Conservation (phyloP, 1,284 basidiomycete species). For the Austroboletus rostrupii region DNA sequence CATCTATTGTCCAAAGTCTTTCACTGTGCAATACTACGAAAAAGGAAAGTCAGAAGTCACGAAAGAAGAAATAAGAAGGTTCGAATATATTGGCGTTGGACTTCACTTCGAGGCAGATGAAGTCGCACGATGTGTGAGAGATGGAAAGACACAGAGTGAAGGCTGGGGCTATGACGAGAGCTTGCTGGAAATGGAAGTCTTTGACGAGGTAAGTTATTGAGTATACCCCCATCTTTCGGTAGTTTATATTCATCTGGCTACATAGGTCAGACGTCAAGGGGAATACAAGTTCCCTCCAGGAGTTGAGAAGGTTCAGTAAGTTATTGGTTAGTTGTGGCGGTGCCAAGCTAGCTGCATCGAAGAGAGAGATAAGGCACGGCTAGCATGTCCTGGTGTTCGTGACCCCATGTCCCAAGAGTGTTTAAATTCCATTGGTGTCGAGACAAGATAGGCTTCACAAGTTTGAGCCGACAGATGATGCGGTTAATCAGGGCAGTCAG, state of each 20-base stretch:
- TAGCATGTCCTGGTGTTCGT: no score
- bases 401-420: no score
- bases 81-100: constrained; percentile 58
- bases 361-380: no score
- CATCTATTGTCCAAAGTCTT: constrained; percentile 61
- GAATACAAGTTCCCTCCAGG: constrained; percentile 45
- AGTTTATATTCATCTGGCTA: neutral
- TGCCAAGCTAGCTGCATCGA: no score
- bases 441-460: no score
- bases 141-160: constrained; percentile 72
- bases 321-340: neutral
- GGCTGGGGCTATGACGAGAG: constrained; percentile 77
- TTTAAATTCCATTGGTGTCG: no score
- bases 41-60: constrained; percentile 44
- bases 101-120: constrained; percentile 82
- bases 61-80: constrained; percentile 51
- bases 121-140: constrained; percentile 74
- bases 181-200: constrained; percentile 72
- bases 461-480: no score
- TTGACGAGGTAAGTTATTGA: constrained; percentile 65
- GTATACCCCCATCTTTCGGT: neutral
- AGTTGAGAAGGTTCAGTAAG: constrained; percentile 40
- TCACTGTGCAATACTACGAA: constrained; percentile 59
- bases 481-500: no score
- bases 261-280: constrained; percentile 49